Evolutionary conservation across 805 yeast species (phyloP), one percentile per base, ranked within the genome.

Genomic region (Maudiozyma saulgeensis): DNA sequence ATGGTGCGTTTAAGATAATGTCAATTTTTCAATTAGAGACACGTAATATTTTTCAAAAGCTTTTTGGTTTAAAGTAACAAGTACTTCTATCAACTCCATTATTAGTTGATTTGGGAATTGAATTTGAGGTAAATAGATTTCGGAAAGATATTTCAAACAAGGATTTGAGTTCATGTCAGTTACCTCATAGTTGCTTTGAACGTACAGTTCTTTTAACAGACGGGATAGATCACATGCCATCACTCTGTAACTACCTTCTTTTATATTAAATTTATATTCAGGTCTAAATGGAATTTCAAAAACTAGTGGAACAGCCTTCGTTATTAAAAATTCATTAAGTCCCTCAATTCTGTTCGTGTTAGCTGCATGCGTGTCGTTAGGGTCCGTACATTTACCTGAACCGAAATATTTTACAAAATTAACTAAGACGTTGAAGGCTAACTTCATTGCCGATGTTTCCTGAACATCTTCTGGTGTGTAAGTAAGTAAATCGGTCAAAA

Each of bases 281-380:
- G 81, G 77, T 56, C 84, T 81, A 63, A 87, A 82, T n/a, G 95
- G 87, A 44, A 88, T 70, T 63, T 87, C 90, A 70, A 88, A 85
- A 35, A 82, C 74, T 48, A 87, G 68, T 45, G 82, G 76, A 3
- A 89, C 76, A 26, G 80, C 73, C 55, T 81, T 82, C 46, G 81
- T 79, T 66, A 87, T 78, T 51, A 90, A 74, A 59, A 79, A 78
- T 41, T 78, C 81, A 49, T 84, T 83, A 45, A 87, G 78, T 6
- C 93, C 87, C 16, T 84, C 90, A 45, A 86, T 68, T 25, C 75
- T 69, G 11, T 57, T 56, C 40, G 73, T 64, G 7, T 58, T 65
- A 39, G 75, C 72, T 23, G 78, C 76, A 43, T 72, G 68, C 26
- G 63, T 73, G 61, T 86, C 91, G 25, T 74, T 72, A 7, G 74